These are phyloP conservation scores for Peronospora belbahrii DNA, from an alignment of 352 stramenopile genomes.

Conservation along the genomic window DNA sequence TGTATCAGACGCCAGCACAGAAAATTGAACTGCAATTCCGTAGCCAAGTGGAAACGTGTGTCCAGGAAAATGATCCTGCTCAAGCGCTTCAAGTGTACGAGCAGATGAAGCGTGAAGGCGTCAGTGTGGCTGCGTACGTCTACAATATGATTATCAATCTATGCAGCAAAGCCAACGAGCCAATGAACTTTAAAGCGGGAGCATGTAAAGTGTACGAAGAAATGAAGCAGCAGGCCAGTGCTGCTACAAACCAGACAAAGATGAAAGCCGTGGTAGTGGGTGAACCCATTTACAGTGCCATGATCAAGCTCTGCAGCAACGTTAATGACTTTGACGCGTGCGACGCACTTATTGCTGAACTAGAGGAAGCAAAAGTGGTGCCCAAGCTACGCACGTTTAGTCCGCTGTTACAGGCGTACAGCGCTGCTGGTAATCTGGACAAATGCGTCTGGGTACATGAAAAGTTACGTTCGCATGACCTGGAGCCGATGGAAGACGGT, in stretches of 20 bases:
- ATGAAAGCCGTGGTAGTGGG: conserved; percentile 22
- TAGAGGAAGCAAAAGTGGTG: conserved; percentile 38
- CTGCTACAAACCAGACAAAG: conserved; percentile 7
- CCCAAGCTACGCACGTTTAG: conserved; percentile 72
- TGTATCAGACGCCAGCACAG: conserved; percentile 37
- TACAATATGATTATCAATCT: conserved; percentile 57
- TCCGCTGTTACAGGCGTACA: conserved; percentile 56
- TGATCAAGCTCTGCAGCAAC: conserved; percentile 70
- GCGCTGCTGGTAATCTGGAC: conserved; percentile 38
- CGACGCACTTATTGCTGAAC: conserved; percentile 37
- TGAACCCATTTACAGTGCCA: conserved; percentile 64
- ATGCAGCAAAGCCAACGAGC: conserved; percentile 41
- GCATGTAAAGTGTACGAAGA: conserved; percentile 56
- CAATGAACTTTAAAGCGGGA: conserved; percentile 25
- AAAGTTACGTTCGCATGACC: conserved; percentile 32
- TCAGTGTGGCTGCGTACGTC: conserved; percentile 37
- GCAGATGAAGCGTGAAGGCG: conserved; percentile 36
- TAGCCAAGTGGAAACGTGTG: conserved; percentile 36
- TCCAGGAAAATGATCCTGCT: conserved; percentile 29
- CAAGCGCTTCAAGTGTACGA: conserved; percentile 40
- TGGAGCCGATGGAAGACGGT: conserved; percentile 60
- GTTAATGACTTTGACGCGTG: conserved; percentile 47
- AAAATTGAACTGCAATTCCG: conserved; percentile 34
- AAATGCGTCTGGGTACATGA: conserved; percentile 51
- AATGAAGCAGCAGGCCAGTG: conserved; percentile 42